Conservation (phyloP, 1,284 basidiomycete species). For the Tetrapyrgos nigripes region DNA sequence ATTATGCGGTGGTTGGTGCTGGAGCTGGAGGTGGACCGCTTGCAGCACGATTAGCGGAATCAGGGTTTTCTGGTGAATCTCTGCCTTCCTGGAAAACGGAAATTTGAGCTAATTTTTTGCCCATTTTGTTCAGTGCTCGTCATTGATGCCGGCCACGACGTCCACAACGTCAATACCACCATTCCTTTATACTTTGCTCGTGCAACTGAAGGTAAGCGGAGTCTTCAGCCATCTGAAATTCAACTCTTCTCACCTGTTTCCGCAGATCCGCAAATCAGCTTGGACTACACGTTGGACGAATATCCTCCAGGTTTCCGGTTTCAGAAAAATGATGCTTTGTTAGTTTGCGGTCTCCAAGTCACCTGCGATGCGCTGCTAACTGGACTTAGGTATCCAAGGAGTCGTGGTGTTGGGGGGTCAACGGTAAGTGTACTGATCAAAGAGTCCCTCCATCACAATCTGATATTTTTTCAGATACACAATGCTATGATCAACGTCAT, state of each 20-base stretch:
- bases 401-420: constrained; percentile 27
- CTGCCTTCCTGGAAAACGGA: not conserved
- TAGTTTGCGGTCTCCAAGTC: not conserved
- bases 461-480: constrained; percentile 20
- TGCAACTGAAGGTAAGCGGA: constrained; percentile 20
- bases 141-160: constrained; percentile 28
- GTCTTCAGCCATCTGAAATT: not conserved
- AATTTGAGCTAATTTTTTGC: not conserved
- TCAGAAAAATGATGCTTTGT: constrained; percentile 25
- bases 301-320: constrained; percentile 25
- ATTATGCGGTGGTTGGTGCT: constrained; percentile 30
- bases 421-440: constrained; percentile 16
- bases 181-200: constrained; percentile 28
- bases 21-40: constrained; percentile 32
- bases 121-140: constrained; percentile 21
- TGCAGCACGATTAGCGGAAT: constrained; percentile 30
- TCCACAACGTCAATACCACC: constrained; percentile 25
- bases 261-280: constrained; percentile 24
- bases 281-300: constrained; percentile 26
- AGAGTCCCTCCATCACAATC: not conserved
- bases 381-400: constrained; percentile 28
- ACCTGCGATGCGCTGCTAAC: not conserved
- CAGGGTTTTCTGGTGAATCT: constrained; percentile 27
- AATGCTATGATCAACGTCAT: constrained; percentile 29
- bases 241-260: not conserved